These are phyloP conservation scores for Polytolypa hystricis DNA, from an alignment of 2,329 filamentous ascomycete genomes.

Conservation along the genomic window DNA sequence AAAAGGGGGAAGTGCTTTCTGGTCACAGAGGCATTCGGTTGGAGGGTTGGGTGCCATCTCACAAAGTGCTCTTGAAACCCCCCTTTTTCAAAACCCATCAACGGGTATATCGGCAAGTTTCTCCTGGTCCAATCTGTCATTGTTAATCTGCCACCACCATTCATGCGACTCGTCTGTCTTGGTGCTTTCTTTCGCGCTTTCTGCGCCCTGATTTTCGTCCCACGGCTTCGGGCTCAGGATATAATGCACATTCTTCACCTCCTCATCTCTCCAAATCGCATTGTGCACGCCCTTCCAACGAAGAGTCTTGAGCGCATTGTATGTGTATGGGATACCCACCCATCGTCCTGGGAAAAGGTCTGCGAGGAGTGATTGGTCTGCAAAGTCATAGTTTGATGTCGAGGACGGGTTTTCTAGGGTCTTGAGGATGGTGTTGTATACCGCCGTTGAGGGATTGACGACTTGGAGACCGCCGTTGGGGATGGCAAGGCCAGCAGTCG, in stretches of 20 bases:
- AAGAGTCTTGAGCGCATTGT: conserved; percentile 52
- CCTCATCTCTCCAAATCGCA: conserved; percentile 48
- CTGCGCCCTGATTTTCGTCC: conserved; percentile 36
- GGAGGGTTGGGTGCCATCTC: no score
- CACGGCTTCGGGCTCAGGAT: conserved; percentile 53
- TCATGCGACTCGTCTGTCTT: conserved; percentile 38
- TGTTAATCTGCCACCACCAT: conserved; percentile 49
- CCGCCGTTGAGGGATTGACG: conserved; percentile 44
- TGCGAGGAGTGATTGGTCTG: conserved; percentile 48
- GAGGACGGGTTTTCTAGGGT: conserved; percentile 36
- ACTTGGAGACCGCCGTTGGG: conserved; percentile 52
- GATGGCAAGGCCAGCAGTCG: conserved; percentile 44
- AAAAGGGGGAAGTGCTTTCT: no score
- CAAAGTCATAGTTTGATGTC: conserved; percentile 45
- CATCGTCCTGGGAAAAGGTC: conserved; percentile 47
- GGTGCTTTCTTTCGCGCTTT: conserved; percentile 1
- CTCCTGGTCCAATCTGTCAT: conserved; percentile 39
- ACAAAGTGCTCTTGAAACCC: neutral
- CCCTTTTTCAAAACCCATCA: conserved; percentile 38
- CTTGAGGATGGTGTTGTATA: conserved; percentile 42
- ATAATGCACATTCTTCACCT: conserved; percentile 54
- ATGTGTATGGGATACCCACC: conserved; percentile 49
- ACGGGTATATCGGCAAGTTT: conserved; percentile 33
- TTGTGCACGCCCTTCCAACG: conserved; percentile 45
- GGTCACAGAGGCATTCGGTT: no score